Percentiles rank a stretch among this genome's conserved stretches.
phyloP scores from a whole-genome alignment of 768 basidiomycete genomes.

The Hygrophoropsis aurantiaca region DNA sequence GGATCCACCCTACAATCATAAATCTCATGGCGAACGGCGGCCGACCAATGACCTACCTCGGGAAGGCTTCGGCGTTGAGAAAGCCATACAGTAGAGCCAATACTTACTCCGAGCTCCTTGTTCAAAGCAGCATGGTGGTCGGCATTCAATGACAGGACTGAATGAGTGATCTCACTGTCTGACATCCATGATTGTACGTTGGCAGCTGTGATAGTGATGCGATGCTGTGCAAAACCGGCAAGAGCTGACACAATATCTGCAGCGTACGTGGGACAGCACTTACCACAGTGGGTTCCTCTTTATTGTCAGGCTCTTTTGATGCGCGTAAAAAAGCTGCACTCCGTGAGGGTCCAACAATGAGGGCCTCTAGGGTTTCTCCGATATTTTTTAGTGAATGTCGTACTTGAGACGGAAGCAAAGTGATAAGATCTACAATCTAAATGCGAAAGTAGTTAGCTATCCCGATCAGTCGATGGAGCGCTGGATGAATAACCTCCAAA shows the following conservation, averaged over 20 bases:
- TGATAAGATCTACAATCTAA: conserved; percentile 35
- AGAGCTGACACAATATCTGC: not conserved
- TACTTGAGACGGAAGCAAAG: conserved; percentile 26
- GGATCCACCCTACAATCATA: conserved; percentile 70
- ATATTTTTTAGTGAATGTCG: conserved; percentile 20
- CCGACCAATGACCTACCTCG: conserved; percentile 42
- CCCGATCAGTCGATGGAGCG: conserved; percentile 2
- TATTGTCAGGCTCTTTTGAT: conserved; percentile 11
- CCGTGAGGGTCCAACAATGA: conserved; percentile 32
- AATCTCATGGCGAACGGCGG: conserved; percentile 12
- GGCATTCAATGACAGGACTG: conserved; percentile 18
- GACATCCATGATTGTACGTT: conserved; percentile 50
- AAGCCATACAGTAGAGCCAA: conserved; percentile 61
- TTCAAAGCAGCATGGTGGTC: conserved; percentile 35
- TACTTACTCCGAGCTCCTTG: conserved; percentile 40
- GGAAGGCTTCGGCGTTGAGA: conserved; percentile 48
- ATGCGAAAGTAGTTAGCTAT: conserved; percentile 11
- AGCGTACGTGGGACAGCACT: conserved; percentile 8
- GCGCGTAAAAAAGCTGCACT: conserved; percentile 27
- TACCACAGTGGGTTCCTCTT: conserved; percentile 26
- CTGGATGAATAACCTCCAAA: conserved; percentile 63
- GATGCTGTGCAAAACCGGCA: conserved; percentile 39
- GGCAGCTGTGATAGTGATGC: conserved; percentile 45
- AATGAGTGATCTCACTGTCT: conserved; percentile 30
- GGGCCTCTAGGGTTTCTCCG: conserved; percentile 29